A percentile compares a stretch with the other conserved stretches of the same genome.
Evolutionary conservation across 345 rosid species (phyloP).

Genomic region (Moricandia moricandioides): DNA sequence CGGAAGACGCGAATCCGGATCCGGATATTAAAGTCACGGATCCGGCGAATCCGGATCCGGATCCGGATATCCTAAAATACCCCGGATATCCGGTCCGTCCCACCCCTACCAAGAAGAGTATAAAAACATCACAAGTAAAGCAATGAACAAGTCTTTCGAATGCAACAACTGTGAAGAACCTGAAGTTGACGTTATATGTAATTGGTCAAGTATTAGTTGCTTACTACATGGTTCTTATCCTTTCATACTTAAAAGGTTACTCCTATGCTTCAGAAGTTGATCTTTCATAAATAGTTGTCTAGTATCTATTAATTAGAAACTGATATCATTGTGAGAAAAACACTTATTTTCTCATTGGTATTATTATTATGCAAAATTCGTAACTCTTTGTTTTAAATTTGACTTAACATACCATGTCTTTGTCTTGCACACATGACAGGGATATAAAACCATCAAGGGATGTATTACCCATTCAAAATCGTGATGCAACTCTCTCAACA

Average conservation of each 20-base stretch:
- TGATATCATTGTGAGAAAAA: background rate
- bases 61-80: too few relatives aligned
- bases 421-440: constrained; percentile 2
- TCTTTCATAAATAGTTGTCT: background rate
- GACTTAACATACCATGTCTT: background rate
- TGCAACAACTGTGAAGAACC: background rate
- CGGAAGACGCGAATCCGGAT: too few relatives aligned
- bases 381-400: background rate
- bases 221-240: background rate
- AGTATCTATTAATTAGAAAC: background rate
- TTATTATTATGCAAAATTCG: background rate
- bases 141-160: background rate
- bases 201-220: background rate
- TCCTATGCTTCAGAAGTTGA: background rate
- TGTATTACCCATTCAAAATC: background rate
- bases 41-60: too few relatives aligned
- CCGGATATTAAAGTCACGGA: too few relatives aligned
- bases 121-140: background rate
- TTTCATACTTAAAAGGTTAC: background rate
- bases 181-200: background rate
- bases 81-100: too few relatives aligned
- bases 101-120: background rate
- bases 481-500: background rate
- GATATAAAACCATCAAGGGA: constrained; percentile 3
- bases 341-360: background rate